Evolutionary conservation across 805 yeast species (phyloP).

Genomic region (Naumovozyma dairenensis): DNA sequence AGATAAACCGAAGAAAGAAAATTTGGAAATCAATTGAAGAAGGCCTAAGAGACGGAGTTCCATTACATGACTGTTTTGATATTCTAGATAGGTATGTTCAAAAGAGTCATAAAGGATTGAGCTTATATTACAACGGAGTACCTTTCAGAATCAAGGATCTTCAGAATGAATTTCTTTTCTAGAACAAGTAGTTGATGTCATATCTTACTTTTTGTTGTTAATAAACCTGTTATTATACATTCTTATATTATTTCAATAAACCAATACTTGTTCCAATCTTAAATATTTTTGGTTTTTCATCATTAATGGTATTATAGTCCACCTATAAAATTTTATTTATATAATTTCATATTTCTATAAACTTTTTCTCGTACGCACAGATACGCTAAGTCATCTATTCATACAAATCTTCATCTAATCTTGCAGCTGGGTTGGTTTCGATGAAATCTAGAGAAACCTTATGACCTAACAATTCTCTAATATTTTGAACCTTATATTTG

Average conservation of each 20-base stretch:
- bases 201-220: background rate
- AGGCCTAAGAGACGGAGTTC: slow-evolving; percentile 18
- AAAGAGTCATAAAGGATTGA: slow-evolving; percentile 18
- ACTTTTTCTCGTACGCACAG: too few relatives aligned
- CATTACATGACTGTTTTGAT: slow-evolving; percentile 15
- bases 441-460: slow-evolving; percentile 91
- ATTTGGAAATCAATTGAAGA: slow-evolving; percentile 25
- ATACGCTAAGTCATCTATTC: too few relatives aligned
- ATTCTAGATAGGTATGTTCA: slow-evolving; percentile 18
- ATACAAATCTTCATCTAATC: slow-evolving; percentile 71
- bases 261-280: too few relatives aligned
- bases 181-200: background rate
- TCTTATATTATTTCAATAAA: too few relatives aligned
- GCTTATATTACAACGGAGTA: slow-evolving; percentile 25
- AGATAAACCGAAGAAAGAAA: slow-evolving; percentile 26
- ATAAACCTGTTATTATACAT: background rate
- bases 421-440: slow-evolving; percentile 94
- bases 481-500: slow-evolving; percentile 89
- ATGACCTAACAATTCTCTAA: slow-evolving; percentile 94
- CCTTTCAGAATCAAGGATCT: slow-evolving; percentile 20
- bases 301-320: too few relatives aligned
- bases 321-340: too few relatives aligned
- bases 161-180: background rate
- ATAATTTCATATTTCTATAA: too few relatives aligned
- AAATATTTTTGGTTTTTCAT: background rate